Evolutionary conservation across 192 early-diverging fungal species (phyloP), one percentile per base, ranked within the genome.

Genomic region (Mortierella hygrophila): DNA sequence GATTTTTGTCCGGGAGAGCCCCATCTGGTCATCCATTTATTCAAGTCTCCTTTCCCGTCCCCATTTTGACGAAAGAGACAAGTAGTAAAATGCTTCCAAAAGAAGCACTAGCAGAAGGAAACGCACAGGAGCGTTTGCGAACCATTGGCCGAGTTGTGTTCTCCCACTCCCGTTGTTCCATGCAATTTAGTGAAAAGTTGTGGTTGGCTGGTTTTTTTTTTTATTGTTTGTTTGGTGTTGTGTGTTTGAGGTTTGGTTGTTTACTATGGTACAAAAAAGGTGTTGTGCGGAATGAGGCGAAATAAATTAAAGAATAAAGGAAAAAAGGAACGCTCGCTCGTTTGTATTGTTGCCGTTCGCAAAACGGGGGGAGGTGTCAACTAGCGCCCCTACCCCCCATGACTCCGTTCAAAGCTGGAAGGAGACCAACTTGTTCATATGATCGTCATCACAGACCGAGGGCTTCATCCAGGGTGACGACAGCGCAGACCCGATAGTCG

Each of bases 401-500:
- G 13, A 46, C 23, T n/a, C 10, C 23, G 37, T 55, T 21, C 68
- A 83, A 32, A 86, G 74, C 60, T 86, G 78, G 65, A 86, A 86
- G 32, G 84, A 86, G 42, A 86, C 84, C 46, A 86, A 54, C 68
- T 86, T 86, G 72, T 86, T 86, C 84, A 86, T 86, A 20, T 86
- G 84, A 40, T 86, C 84, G 13, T 86, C 84, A 47, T 86, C 79
- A 68, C 84, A 86, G 63, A 86, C 84, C 23, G 79, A 80, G 15
- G 84, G 84, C 70, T 81, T 86, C 84, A 86, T 75, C 84, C 84
- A 86, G 26, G 83, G 83, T 32, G 76, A 77, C 16, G 57, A 44
- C 0, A 65, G 69, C 6, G 42, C 57, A 60, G 60, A 40, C 18
- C 42, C n/a, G 70, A 77, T 21, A 70, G 77, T 32, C 13, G 75